Evolutionary conservation across 805 yeast genomes (phyloP), one percentile per base, ranked within the genome.

Genomic region (Candida ulmi): DNA sequence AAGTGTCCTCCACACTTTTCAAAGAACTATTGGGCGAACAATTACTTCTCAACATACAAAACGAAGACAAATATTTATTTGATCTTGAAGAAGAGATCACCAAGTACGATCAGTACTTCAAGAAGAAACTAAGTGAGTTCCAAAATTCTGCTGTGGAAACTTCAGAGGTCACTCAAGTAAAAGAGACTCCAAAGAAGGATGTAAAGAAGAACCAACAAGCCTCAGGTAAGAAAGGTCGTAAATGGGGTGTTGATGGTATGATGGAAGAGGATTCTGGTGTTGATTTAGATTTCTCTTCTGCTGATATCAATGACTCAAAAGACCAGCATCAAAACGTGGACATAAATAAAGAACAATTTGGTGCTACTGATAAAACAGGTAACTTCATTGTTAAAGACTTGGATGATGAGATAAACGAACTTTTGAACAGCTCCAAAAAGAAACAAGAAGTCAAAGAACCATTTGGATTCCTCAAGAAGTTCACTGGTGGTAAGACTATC

Each of bases 401-500:
- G 26, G 76, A 78, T 33, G 71, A 65, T 33, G 78, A 75, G 41
- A 69, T 74, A 46, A 61, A 69, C 21, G 57, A 59, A n/a, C 62
- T 71, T 19, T 50, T 76, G 16, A 39, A 49, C 23, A 57, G 44
- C 36, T 52, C 55, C 2, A 55, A 59, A 27, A 43, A 54, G 8
- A 47, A 55, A 6, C 33, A 55, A 19, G 47, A 50, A 7, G 38
- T 57, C 1, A 52, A 52, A 21, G 70, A 68, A 30, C 72, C 80
- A 11, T 75, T 82, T 52, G 74, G 78, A 2, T 81, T 82, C 49
- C 60, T 83, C 36, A 70, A 74, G 44, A 76, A 74, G 50, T 57
- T 76, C 37, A 67, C 83, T 36, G 91, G 93, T 39, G 87, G 88
- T 38, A 80, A 80, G 54, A 78, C 75, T 7, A 71, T 84, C 30